These are phyloP conservation scores for Chaetomium globosum DNA, from an alignment of 2,329 filamentous ascomycete species.

Conservation along the genomic window DNA sequence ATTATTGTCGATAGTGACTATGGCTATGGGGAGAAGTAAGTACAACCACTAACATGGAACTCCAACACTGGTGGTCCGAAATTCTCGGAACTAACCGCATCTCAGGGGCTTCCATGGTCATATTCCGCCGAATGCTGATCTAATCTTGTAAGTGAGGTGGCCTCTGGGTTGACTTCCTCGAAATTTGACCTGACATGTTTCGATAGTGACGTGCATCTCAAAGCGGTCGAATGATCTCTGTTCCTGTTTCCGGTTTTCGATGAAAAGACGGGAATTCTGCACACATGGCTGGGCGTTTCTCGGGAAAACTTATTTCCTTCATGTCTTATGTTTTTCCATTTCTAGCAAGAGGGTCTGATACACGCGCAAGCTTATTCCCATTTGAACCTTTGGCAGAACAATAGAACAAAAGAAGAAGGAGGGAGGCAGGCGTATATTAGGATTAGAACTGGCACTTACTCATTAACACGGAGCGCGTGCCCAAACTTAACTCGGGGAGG, in stretches of 20 bases:
- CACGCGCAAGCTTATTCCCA: not conserved
- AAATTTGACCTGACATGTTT: constrained; percentile 30
- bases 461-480: too few species aligned
- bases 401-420: not conserved
- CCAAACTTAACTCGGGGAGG: too few species aligned
- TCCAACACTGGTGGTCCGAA: not conserved
- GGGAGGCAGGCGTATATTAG: too few species aligned
- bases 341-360: not conserved
- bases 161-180: not conserved
- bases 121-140: constrained; percentile 73
- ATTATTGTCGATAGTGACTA: constrained; percentile 57
- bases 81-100: constrained; percentile 6
- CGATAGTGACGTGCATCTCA: constrained; percentile 44
- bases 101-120: constrained; percentile 73
- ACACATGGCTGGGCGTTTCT: constrained; percentile 5
- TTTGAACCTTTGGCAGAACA: not conserved
- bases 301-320: not conserved
- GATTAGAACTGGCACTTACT: too few species aligned
- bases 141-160: constrained; percentile 75
- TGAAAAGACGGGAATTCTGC: not conserved
- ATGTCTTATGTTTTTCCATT: not conserved
- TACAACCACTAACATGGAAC: not conserved
- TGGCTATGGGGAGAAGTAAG: constrained; percentile 64
- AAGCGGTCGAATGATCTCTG: constrained; percentile 38
- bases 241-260: not conserved